Evolutionary conservation across 176 grass and related monocot genomes (phyloP), one percentile per base, ranked within the genome.

Genomic region (Poa annua): DNA sequence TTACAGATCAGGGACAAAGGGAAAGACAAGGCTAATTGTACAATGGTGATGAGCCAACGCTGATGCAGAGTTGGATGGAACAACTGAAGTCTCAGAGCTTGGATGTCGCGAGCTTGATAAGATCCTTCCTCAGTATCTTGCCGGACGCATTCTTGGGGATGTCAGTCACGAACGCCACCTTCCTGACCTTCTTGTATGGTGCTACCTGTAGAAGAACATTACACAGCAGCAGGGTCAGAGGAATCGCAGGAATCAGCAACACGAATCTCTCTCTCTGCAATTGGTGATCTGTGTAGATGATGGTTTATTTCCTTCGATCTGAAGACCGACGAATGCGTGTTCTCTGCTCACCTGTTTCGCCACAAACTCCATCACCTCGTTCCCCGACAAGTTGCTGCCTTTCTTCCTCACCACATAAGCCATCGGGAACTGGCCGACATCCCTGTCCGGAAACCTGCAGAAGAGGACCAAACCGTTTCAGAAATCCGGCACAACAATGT

Each of bases 71-170:
- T 41, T 35, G 3, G 11, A 17, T 20, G 8, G 7, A 39, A 20
- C 21, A 11, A 19, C 33, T 66, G 8, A 2, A 33, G 84, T 32
- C 67, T 86, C 80, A 98, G 16, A 98, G 85, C 55, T 96, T 96
- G 48, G 96, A 93, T 72, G 89, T 96, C 34, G 93, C 93, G 38
- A 92, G 91, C 74, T 93, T 96, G 56, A 98, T 89, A 61, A 96
- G 96, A 80, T 99, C 96, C 87, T 99, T 98, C 59, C 95, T 86
- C 48, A 96, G 78, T 78, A 99, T 96, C 81, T 99, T 96, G 55
- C 96, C 93, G 6, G 93, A 99, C 48, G 96, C 91, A 35, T 99
- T 99, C 90, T 99, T 99, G 7, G 96, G 96, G 65, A 99, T 88
- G 8, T 87, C 82, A 0, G 80, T 83, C 29, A 92, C 87, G 32